Evolutionary conservation across 2,329 filamentous ascomycete genomes (phyloP).

Genomic region (Ophiostoma himal-ulmi): DNA sequence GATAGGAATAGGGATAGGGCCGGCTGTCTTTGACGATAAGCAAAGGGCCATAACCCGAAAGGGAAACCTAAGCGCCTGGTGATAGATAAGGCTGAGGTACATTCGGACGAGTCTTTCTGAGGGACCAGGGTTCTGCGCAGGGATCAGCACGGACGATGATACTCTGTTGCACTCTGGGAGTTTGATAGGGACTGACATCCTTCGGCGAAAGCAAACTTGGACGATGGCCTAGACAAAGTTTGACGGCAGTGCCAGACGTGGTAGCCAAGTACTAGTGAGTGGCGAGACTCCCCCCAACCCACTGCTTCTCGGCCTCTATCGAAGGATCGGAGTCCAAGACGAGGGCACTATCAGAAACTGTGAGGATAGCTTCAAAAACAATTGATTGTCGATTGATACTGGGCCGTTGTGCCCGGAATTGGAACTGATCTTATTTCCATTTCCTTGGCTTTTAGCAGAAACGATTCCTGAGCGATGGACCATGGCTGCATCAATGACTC

Average conservation of each 20-base stretch:
- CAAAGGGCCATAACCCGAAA: slow-evolving; percentile 13
- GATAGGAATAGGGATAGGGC: not conserved
- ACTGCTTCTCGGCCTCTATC: not conserved
- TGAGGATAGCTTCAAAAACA: too few relatives aligned
- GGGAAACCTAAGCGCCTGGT: slow-evolving; percentile 11
- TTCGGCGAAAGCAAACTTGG: not conserved
- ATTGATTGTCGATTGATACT: not conserved
- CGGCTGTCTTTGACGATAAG: slow-evolving; percentile 5
- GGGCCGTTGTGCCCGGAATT: not conserved
- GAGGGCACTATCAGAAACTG: too few relatives aligned
- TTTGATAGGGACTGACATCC: not conserved
- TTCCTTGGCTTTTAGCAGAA: not conserved
- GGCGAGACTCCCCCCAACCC: not conserved
- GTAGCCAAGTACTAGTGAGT: not conserved
- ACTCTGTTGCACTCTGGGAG: not conserved
- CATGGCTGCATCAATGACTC: not conserved
- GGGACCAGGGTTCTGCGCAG: not conserved
- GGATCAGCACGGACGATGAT: not conserved
- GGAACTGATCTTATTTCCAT: not conserved
- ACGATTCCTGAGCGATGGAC: not conserved
- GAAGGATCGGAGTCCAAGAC: not conserved
- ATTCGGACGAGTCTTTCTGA: not conserved
- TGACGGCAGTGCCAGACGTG: not conserved
- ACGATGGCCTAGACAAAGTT: not conserved
- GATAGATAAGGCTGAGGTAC: slow-evolving; percentile 13